These are phyloP conservation scores for Chalciporus pseudorubinellus DNA, from an alignment of 768 basidiomycete genomes.

Conservation along the genomic window DNA sequence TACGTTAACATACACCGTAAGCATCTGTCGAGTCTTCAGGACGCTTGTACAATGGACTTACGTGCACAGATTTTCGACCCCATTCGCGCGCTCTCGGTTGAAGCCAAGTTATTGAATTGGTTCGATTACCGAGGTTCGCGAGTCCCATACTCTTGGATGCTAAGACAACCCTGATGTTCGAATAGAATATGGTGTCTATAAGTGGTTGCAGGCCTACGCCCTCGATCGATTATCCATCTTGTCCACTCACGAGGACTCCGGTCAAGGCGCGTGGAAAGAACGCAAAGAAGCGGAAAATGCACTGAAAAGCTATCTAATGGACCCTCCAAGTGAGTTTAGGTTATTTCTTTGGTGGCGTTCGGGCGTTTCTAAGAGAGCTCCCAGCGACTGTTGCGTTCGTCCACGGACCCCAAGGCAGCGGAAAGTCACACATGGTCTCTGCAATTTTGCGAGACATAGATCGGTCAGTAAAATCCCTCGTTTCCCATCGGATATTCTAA, in stretches of 20 bases:
- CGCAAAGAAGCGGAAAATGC: constrained; percentile 71
- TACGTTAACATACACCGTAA: no score
- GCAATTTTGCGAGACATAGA: constrained; percentile 48
- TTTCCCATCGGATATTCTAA: background rate
- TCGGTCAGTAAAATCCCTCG: constrained; percentile 38
- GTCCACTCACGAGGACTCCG: constrained; percentile 18
- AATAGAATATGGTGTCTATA: constrained; percentile 68
- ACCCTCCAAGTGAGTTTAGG: constrained; percentile 61
- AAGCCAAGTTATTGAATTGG: constrained; percentile 79
- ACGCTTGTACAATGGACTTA: background rate
- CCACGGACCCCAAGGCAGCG: constrained; percentile 82
- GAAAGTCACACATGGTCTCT: constrained; percentile 63
- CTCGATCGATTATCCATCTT: constrained; percentile 46
- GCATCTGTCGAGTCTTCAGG: constrained; percentile 23
- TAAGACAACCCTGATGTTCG: background rate
- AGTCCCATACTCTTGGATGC: background rate
- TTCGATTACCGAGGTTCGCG: constrained; percentile 72
- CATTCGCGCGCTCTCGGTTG: constrained; percentile 78
- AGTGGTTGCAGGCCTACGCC: constrained; percentile 70
- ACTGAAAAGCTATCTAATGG: constrained; percentile 69
- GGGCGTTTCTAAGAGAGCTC: constrained; percentile 7
- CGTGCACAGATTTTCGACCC: constrained; percentile 81
- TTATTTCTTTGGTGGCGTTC: background rate
- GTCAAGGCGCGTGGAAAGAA: constrained; percentile 75
- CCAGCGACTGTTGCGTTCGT: constrained; percentile 74